Conservation (phyloP, 805 yeast genomes). For the Jamesozyma piceae region DNA sequence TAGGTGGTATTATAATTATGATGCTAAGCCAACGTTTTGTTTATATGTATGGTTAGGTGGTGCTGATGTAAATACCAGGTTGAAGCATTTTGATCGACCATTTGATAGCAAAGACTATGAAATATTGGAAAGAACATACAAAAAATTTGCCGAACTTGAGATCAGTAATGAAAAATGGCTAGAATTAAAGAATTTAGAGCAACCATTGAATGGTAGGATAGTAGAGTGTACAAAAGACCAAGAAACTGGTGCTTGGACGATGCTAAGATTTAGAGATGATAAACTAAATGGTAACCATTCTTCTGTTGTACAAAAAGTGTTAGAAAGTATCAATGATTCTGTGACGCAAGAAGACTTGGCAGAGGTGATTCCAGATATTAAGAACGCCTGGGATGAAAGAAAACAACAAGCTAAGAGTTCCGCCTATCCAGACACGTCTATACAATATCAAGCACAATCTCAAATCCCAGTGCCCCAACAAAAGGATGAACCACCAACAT, state of each 20-base stretch:
- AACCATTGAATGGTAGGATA: constrained; percentile 82
- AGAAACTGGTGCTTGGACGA: constrained; percentile 62
- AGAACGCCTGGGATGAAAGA: constrained; percentile 54
- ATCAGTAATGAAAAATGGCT: constrained; percentile 75
- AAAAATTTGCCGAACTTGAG: constrained; percentile 55
- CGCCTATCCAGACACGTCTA: not conserved
- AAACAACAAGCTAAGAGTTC: constrained; percentile 14
- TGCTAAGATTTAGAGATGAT: constrained; percentile 87
- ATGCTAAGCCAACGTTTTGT: constrained; percentile 60
- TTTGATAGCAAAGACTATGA: constrained; percentile 27
- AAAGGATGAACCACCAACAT: constrained; percentile 1
- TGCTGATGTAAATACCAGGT: constrained; percentile 26
- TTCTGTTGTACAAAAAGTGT: constrained; percentile 69
- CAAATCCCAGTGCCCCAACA: constrained; percentile 1
- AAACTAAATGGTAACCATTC: constrained; percentile 80
- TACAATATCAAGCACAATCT: constrained; percentile 2
- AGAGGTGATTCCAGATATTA: constrained; percentile 47
- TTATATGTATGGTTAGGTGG: constrained; percentile 74
- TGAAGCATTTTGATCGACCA: constrained; percentile 25
- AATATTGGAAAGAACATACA: constrained; percentile 39
- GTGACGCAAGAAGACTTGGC: constrained; percentile 71
- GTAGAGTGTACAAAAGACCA: constrained; percentile 72
- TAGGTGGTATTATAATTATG: constrained; percentile 71
- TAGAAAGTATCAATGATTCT: constrained; percentile 77
- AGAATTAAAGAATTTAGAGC: constrained; percentile 51